phyloP scores from a whole-genome alignment of 2,329 filamentous ascomycete genomes.

The Microcyclospora pomicola region DNA sequence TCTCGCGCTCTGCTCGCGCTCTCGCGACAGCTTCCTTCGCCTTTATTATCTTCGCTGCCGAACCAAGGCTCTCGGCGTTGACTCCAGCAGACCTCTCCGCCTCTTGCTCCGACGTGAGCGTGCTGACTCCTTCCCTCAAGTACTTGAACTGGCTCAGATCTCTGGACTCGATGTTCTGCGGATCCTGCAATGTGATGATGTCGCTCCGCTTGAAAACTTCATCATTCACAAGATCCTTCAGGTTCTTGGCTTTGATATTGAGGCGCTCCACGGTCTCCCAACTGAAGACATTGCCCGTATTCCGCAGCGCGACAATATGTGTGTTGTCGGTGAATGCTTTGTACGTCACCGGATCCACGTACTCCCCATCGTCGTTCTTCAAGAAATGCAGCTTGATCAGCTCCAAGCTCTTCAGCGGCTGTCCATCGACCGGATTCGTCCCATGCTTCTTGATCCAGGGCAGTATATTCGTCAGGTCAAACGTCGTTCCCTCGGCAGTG shows the following conservation, averaged over 20 bases:
- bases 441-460: slow-evolving; percentile 89
- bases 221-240: slow-evolving; percentile 81
- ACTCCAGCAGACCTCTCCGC: slow-evolving; percentile 49
- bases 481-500: slow-evolving; percentile 73
- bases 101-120: slow-evolving; percentile 55
- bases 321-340: slow-evolving; percentile 98
- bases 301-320: slow-evolving; percentile 77
- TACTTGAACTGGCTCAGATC: slow-evolving; percentile 84
- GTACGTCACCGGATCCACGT: slow-evolving; percentile 92
- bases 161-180: slow-evolving; percentile 70
- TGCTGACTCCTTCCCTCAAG: slow-evolving; percentile 61
- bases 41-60: slow-evolving; percentile 67
- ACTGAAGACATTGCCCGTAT: slow-evolving; percentile 86
- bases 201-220: slow-evolving; percentile 76
- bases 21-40: slow-evolving; percentile 91
- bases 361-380: slow-evolving; percentile 81
- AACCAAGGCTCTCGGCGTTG: slow-evolving; percentile 68
- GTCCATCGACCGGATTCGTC: slow-evolving; percentile 80
- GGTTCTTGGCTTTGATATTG: slow-evolving; percentile 95
- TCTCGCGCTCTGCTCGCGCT: slow-evolving; percentile 57
- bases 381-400: slow-evolving; percentile 83
- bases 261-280: slow-evolving; percentile 91
- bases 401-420: slow-evolving; percentile 64
- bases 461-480: slow-evolving; percentile 87
- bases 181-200: slow-evolving; percentile 92